phyloP scores from a whole-genome alignment of 1,284 basidiomycete species.

The Stygiomarasmius scandens region DNA sequence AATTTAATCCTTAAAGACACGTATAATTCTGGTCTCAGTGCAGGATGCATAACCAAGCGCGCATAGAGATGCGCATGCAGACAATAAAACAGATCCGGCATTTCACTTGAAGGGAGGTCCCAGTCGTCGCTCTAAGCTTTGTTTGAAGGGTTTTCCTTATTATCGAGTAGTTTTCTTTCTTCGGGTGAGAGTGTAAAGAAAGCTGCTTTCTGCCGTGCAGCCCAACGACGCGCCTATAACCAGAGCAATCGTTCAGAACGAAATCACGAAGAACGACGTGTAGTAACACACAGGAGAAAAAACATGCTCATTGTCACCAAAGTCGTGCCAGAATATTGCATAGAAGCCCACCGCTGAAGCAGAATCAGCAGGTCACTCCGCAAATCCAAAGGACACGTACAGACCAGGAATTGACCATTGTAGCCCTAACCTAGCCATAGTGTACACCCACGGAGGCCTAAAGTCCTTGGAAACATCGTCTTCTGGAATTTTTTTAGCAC shows the following conservation, averaged over 20 bases:
- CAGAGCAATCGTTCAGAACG: background rate
- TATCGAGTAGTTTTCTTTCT: slow-evolving; percentile 39
- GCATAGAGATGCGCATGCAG: too few species aligned
- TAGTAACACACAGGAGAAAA: slow-evolving; percentile 60
- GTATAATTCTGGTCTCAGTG: too few species aligned
- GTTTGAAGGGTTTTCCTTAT: background rate
- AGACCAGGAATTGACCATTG: slow-evolving; percentile 55
- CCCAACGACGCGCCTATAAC: slow-evolving; percentile 56
- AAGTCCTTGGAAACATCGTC: slow-evolving; percentile 38
- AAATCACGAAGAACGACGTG: background rate
- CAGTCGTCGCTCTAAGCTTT: background rate
- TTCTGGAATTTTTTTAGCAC: background rate
- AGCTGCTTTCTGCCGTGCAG: slow-evolving; percentile 38
- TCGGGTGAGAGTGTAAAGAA: slow-evolving; percentile 55
- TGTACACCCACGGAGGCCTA: slow-evolving; percentile 61
- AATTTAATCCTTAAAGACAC: too few species aligned
- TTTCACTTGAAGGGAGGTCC: too few species aligned
- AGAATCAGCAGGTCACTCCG: background rate
- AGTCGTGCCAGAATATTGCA: slow-evolving; percentile 65
- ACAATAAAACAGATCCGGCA: too few species aligned
- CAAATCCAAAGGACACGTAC: slow-evolving; percentile 8
- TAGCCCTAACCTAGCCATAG: slow-evolving; percentile 44
- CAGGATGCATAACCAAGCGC: too few species aligned
- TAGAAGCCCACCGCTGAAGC: slow-evolving; percentile 53
- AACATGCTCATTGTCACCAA: slow-evolving; percentile 69